These are phyloP conservation scores for Psilocybe cubensis DNA, from an alignment of 768 basidiomycete species.

Conservation along the genomic window DNA sequence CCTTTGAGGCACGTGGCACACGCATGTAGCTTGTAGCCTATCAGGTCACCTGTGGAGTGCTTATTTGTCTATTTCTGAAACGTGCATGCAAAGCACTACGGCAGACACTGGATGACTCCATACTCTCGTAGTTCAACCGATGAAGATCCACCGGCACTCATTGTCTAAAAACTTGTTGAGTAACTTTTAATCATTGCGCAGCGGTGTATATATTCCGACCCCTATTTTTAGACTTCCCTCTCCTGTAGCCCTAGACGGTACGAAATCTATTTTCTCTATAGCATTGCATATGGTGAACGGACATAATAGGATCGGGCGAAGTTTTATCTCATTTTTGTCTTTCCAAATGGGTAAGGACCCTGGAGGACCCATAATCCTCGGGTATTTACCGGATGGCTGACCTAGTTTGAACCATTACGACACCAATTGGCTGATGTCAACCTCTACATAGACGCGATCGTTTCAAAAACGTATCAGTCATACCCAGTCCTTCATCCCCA, in stretches of 20 bases:
- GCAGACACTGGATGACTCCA: background rate
- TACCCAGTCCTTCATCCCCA: background rate
- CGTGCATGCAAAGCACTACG: background rate
- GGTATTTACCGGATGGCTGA: conserved; percentile 20
- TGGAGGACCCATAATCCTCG: conserved; percentile 19
- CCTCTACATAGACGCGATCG: background rate
- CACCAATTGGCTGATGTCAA: background rate
- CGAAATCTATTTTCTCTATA: background rate
- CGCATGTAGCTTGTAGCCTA: too few species aligned
- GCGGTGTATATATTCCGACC: background rate
- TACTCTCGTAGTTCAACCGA: conserved; percentile 10
- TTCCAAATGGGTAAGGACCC: background rate
- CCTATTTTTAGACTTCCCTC: background rate
- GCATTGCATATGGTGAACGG: conserved; percentile 1
- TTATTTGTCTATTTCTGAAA: conserved; percentile 16
- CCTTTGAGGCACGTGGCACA: too few species aligned
- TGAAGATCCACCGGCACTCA: conserved; percentile 9
- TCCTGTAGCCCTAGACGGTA: background rate
- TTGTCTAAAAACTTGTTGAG: background rate
- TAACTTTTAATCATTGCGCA: background rate
- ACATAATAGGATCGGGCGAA: background rate
- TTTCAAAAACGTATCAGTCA: background rate
- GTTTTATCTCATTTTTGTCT: background rate
- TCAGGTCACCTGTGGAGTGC: conserved; percentile 3
- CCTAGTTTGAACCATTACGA: background rate